Percentiles rank a stretch among this genome's conserved stretches.
These are phyloP conservation scores for Lagenaria siceraria DNA, from an alignment of 306 rosid species.

Conservation along the genomic window DNA sequence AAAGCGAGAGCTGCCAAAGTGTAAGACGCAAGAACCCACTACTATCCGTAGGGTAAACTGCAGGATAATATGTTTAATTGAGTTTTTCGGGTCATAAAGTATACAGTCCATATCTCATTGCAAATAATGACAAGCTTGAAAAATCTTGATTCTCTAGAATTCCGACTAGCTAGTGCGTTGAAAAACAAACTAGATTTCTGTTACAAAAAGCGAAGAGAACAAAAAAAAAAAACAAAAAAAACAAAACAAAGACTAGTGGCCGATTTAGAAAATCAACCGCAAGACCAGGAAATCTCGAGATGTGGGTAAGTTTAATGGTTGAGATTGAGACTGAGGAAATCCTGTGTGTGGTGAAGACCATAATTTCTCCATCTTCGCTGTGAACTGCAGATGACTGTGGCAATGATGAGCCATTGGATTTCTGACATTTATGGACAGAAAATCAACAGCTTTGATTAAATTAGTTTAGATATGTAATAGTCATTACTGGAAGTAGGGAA, in stretches of 20 bases:
- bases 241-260: not conserved
- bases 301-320: conserved; percentile 33
- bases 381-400: not conserved
- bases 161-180: conserved; percentile 5
- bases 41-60: not conserved
- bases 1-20: conserved; percentile 25
- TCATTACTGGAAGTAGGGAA: not conserved
- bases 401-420: conserved; percentile 4
- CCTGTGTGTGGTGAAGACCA: not conserved
- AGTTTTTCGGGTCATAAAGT: not conserved
- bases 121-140: conserved; percentile 8
- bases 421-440: not conserved
- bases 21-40: not conserved
- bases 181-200: not conserved
- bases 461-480: not conserved
- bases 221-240: not conserved
- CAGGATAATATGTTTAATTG: not conserved
- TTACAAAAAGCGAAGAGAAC: not conserved
- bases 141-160: not conserved
- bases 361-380: not conserved
- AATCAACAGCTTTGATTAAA: not conserved
- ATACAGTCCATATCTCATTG: not conserved
- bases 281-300: conserved; percentile 58
- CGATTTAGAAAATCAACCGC: conserved; percentile 10
- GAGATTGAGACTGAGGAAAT: conserved; percentile 25